Evolutionary conservation across 192 early-diverging fungal species (phyloP).

Genomic region (Backusella australiensis): DNA sequence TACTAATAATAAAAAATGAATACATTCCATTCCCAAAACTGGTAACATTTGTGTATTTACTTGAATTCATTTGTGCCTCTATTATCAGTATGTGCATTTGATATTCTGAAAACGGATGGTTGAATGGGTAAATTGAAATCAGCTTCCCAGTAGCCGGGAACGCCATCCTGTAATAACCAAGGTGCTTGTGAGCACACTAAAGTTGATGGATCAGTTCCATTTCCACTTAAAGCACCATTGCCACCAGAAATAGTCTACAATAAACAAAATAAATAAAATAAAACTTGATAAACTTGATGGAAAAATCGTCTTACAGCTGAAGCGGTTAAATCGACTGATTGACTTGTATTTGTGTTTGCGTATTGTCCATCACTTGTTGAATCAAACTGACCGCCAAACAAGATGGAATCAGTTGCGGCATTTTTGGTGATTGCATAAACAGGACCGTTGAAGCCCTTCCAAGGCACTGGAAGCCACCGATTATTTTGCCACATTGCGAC

Average conservation of each 20-base stretch:
- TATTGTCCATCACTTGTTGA: conserved; percentile 62
- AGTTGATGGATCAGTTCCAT: conserved; percentile 40
- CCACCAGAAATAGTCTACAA: conserved; percentile 42
- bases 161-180: conserved; percentile 69
- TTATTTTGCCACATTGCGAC: conserved; percentile 24
- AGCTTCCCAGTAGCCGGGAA: conserved; percentile 67
- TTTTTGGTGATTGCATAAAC: conserved; percentile 57
- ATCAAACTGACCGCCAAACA: conserved; percentile 69
- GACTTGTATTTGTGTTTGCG: conserved; percentile 41
- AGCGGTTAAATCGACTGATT: conserved; percentile 47
- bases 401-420: conserved; percentile 45
- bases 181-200: conserved; percentile 43
- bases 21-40: not conserved
- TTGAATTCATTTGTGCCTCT: conserved; percentile 65
- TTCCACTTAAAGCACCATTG: conserved; percentile 41
- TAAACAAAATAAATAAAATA: not conserved
- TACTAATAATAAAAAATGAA: conserved; percentile 27
- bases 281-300: not conserved
- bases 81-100: conserved; percentile 54
- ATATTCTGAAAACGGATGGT: conserved; percentile 64
- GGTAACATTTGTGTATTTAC: conserved; percentile 20
- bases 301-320: conserved; percentile 27
- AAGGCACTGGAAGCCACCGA: conserved; percentile 59
- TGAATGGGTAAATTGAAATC: conserved; percentile 53
- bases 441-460: conserved; percentile 66